phyloP scores from a whole-genome alignment of 345 rosid species.

The Excoecaria agallocha region DNA sequence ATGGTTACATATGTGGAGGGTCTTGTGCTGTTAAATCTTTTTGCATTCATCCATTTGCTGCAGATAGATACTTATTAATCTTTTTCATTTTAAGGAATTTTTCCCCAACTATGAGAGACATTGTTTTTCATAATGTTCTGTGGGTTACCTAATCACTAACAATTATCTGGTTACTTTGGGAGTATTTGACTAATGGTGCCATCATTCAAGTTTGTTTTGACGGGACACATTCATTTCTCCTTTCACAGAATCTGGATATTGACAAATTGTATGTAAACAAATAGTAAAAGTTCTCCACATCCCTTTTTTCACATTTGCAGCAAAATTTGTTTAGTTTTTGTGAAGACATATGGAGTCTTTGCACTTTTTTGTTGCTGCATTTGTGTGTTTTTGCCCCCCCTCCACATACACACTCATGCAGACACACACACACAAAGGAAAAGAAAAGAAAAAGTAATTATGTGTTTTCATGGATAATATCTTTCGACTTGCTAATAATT shows the following conservation, averaged over 20 bases:
- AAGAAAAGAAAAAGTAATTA: neutral
- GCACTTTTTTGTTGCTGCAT: neutral
- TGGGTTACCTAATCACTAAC: neutral
- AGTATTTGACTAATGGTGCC: neutral
- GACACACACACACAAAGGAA: too few relatives aligned
- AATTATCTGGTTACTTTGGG: neutral
- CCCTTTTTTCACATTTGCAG: neutral
- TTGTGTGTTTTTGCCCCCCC: neutral
- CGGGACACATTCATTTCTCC: neutral
- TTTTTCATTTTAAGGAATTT: neutral
- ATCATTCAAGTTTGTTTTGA: neutral
- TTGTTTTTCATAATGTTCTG: too few relatives aligned
- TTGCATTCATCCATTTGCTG: neutral
- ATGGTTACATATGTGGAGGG: neutral
- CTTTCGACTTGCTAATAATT: neutral
- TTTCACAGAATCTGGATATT: neutral
- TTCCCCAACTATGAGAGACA: neutral
- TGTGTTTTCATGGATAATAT: neutral
- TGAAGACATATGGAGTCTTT: neutral
- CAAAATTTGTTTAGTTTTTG: neutral
- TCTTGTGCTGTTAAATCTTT: neutral
- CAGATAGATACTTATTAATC: neutral
- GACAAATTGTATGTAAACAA: neutral
- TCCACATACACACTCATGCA: too few relatives aligned
- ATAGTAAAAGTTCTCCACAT: neutral